Base-by-base conservation (phyloP, 345 rosid genomes). In the Sapria himalayana region DNA sequence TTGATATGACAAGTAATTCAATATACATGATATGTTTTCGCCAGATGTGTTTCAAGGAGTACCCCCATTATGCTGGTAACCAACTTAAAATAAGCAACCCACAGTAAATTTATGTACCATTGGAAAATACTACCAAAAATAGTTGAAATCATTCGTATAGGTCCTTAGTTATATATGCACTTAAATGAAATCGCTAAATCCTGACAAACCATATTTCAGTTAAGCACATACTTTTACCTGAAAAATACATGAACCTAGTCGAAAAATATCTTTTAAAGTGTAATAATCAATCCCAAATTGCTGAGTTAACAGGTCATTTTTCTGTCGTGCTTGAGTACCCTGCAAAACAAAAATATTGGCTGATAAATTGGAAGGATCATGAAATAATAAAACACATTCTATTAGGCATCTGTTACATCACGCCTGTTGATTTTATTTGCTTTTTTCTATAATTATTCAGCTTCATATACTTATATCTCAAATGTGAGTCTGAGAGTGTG, bases 261-360 rank as follows among this genome's bases (percentile, higher is more conserved):
- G 80, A 50, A 73, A 78, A 49, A 86, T 72, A 47, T 25, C 37
- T 25, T 75, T 76, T 38, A 82, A 48, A 17, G 61, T n/a, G 29
- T 49, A 55, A 58, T 86, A 82, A 39, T 89, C 72, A 1, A 71
- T 76, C 43, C 76, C 65, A 45, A 82, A 89, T 37, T 69, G 63
- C 45, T 46, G 57, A 15, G 68, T 51, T 35, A 89, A 78, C 32
- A 89, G 50, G 52, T 65, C 71, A n/a, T 75, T 69, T 52, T 81
- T 86, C 39, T 82, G 85, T 34, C 35, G 66, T 46, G 89, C 45
- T 60, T 72, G 91, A n/a, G 93, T 89, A 29, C 91, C 93, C 93
- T 82, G 68, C 17, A 56, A 23, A 7, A 19, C 15, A 39, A 34
- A 13, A 48, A n/a, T n/a, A n/a, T n/a, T n/a, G n/a, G n/a, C n/a